Conservation (phyloP, 257 asterid genomes). For the Solanum clarkiae region DNA sequence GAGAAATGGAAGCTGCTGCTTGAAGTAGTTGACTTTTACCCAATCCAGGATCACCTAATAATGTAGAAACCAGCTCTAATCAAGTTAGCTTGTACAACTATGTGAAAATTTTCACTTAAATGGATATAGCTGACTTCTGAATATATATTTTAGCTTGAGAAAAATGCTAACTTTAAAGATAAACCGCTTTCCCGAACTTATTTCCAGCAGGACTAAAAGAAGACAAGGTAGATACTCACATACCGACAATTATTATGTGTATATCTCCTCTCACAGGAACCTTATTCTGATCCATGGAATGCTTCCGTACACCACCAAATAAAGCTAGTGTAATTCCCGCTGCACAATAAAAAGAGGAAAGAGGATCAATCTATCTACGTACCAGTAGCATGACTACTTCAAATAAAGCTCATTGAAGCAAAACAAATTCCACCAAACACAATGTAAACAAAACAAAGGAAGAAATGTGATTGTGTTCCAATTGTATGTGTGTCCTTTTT, state of each 20-base stretch:
- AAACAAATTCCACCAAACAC: background rate
- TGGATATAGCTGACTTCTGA: background rate
- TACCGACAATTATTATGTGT: conserved; percentile 87
- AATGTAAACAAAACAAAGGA: background rate
- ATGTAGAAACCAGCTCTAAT: background rate
- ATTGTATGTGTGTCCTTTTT: background rate
- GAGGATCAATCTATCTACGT: background rate
- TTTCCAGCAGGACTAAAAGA: background rate
- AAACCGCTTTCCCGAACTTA: background rate
- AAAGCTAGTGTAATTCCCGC: conserved; percentile 80
- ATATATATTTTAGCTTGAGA: background rate
- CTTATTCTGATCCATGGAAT: conserved; percentile 92
- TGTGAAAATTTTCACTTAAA: background rate
- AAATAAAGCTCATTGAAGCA: background rate
- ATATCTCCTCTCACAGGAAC: conserved; percentile 99
- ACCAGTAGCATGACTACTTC: background rate
- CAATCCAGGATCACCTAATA: conserved; percentile 90
- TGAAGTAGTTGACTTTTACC: conserved; percentile 97
- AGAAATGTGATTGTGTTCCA: background rate
- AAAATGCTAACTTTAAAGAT: background rate
- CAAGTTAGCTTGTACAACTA: background rate
- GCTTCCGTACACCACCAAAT: conserved; percentile 92
- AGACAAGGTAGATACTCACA: background rate
- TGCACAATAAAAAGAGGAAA: conserved; percentile 10
- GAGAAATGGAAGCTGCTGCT: conserved; percentile 98